Base-by-base conservation (phyloP, 768 basidiomycete species). In the Zangia roseola region DNA sequence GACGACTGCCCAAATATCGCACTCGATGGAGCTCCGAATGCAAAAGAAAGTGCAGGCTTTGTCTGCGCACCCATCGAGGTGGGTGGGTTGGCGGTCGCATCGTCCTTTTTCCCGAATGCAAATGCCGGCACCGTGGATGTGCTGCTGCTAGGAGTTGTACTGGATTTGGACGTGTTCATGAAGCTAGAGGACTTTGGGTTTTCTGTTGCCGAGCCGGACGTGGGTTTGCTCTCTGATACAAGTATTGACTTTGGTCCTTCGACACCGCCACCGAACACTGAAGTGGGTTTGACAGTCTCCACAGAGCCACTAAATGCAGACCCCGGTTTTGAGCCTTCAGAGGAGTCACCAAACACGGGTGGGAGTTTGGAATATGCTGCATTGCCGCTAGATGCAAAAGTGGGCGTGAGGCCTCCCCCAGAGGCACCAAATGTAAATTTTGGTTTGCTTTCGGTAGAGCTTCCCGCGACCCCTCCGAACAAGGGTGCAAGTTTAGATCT, bases 31-130 rank as follows among this genome's bases (percentile, higher is more conserved):
- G 52, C 54, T 28, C 49, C 59, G 13, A 64, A 64, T 14, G 26
- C 26, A 40, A 45, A 54, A 45, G 67, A 49, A 20, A 61, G 39
- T 45, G 65, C 59, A 20, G 72, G 65, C 16, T 69, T 67, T 28
- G 63, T 47, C 14, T 68, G 59, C 10, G 59, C 56, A 10, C 35
- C 40, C 21, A 41, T 28, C 41, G 49, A 36, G n/a, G 52, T 43
- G 23, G 49, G 26, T 17, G 35, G 17, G 34, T 43, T 40, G 13
- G 47, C 46, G n/a, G 36, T 2, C 6, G 21, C 9, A 21, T 57
- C 54, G n/a, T 54, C 56, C 37, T 60, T n/a, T n/a, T n/a, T 62
- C 33, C 50, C 55, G 33, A 58, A 62, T 10, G 50, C 9, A 40
- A 62, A 53, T 14, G 51, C 9, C 9, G 56, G 36, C 2, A 49